Evolutionary conservation across 2,329 filamentous ascomycete species (phyloP).

Genomic region (Venturia pyrina): DNA sequence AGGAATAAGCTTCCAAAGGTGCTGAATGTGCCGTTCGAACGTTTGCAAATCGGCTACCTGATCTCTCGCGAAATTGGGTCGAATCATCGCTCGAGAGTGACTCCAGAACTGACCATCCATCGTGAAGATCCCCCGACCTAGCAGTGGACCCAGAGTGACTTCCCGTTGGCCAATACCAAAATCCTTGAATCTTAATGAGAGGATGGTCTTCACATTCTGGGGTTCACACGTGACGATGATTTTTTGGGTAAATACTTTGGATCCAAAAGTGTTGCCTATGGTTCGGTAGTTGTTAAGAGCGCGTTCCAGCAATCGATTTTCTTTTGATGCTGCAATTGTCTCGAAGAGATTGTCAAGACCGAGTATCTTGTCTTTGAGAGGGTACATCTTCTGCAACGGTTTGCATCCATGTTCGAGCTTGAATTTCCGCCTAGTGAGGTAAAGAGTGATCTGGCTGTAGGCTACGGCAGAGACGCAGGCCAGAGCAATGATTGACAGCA

Average conservation of each 20-base stretch:
- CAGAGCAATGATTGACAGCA: neutral
- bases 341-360: constrained; percentile 40
- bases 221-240: constrained; percentile 35
- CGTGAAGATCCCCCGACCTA: constrained; percentile 38
- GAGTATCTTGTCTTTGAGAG: constrained; percentile 45
- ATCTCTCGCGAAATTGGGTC: constrained; percentile 43
- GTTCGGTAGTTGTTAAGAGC: constrained; percentile 21
- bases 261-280: constrained; percentile 28
- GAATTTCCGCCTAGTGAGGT: constrained; percentile 27
- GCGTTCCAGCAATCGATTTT: constrained; percentile 17
- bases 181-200: constrained; percentile 37
- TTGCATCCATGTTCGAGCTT: constrained; percentile 38
- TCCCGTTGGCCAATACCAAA: constrained; percentile 31
- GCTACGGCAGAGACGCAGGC: neutral
- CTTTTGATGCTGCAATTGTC: constrained; percentile 29
- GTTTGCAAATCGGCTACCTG: constrained; percentile 45
- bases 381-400: constrained; percentile 31
- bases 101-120: constrained; percentile 33
- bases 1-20: constrained; percentile 50
- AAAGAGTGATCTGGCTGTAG: constrained; percentile 21
- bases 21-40: constrained; percentile 50
- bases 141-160: constrained; percentile 27
- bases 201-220: constrained; percentile 38
- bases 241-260: constrained; percentile 10
- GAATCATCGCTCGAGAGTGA: constrained; percentile 36